These are phyloP conservation scores for Porodaedalea pini DNA, from an alignment of 1,284 basidiomycete species.

Conservation along the genomic window DNA sequence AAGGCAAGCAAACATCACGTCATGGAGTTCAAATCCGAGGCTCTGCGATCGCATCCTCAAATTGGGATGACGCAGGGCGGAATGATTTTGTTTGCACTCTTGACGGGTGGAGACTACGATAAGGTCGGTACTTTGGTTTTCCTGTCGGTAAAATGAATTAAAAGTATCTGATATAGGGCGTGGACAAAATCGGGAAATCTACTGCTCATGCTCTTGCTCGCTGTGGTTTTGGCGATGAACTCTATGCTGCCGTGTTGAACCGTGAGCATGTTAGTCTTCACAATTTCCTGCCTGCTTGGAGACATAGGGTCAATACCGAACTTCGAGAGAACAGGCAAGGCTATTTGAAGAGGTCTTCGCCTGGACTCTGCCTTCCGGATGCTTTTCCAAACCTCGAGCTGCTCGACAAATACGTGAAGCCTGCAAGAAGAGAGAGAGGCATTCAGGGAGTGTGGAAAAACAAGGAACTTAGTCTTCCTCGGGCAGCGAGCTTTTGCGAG, in stretches of 20 bases:
- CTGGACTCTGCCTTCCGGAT: constrained; percentile 34
- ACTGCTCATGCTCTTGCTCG: constrained; percentile 38
- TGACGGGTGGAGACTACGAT: constrained; percentile 67
- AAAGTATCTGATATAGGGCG: constrained; percentile 31
- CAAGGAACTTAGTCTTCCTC: constrained; percentile 38
- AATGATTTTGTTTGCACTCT: constrained; percentile 60
- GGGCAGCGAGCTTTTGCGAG: constrained; percentile 50
- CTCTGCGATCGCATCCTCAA: constrained; percentile 33
- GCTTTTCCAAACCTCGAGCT: constrained; percentile 40
- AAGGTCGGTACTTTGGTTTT: constrained; percentile 31
- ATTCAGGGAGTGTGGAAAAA: constrained; percentile 30
- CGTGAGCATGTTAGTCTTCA: constrained; percentile 22
- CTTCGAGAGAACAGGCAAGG: constrained; percentile 45
- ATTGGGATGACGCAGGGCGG: constrained; percentile 47
- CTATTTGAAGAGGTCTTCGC: constrained; percentile 35
- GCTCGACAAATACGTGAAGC: constrained; percentile 45
- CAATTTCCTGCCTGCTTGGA: constrained; percentile 38
- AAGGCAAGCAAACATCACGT: constrained; percentile 41
- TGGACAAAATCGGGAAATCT: constrained; percentile 34
- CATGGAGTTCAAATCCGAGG: constrained; percentile 41
- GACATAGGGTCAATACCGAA: constrained; percentile 42
- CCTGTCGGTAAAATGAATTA: constrained; percentile 5
- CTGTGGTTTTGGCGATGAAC: constrained; percentile 41
- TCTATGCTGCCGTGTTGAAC: constrained; percentile 39
- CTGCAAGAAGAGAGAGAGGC: constrained; percentile 32